Evolutionary conservation across 345 rosid species (phyloP), one percentile per base, ranked within the genome.

Genomic region (Aquilaria sinensis): DNA sequence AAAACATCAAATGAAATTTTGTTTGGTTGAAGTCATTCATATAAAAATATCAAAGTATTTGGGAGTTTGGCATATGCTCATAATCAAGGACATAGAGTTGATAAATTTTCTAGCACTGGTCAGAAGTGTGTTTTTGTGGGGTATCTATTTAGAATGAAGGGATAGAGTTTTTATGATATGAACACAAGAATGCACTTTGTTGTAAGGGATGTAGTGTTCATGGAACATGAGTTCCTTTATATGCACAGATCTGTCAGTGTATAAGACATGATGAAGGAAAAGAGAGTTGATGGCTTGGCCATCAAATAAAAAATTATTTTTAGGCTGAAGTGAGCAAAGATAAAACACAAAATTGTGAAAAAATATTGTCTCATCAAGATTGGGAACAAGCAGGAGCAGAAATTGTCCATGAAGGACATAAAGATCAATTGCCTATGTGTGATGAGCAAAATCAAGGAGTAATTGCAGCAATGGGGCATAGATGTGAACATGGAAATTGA

Each of bases 81-180:
- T 9, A 52, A 52, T 9, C 23, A 14, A 2, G 16, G 23, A 9
- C 2, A 8, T 8, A 2, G 55, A 8, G 14, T 16, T 10, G 16
- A 52, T 52, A 52, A 52, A 52, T 52, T 52, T n/a, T 2, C 16
- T 52, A 3, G 16, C 5, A 12, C 10, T 16, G 45, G 63, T 59
- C 5, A 51, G 9, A 8, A 12, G 9, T 59, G 63, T 15, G 50
- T 59, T 41, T 59, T 59, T 59, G 49, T 59, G 48, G 63, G 63
- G 2, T 59, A 59, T 59, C 50, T 31, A 2, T 6, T 43, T 59
- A 51, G 50, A 12, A 59, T 37, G 30, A 59, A 59, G 12, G 48
- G 49, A 3, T 59, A 23, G 63, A 41, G n/a, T 37, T 1, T 41
- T 2, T 59, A 9, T 59, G 63, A 59, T 15, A 37, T 41, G 10